Evolutionary conservation across 345 rosid genomes (phyloP), one percentile per base, ranked within the genome.

Genomic region (Eucalyptus cladocalyx): DNA sequence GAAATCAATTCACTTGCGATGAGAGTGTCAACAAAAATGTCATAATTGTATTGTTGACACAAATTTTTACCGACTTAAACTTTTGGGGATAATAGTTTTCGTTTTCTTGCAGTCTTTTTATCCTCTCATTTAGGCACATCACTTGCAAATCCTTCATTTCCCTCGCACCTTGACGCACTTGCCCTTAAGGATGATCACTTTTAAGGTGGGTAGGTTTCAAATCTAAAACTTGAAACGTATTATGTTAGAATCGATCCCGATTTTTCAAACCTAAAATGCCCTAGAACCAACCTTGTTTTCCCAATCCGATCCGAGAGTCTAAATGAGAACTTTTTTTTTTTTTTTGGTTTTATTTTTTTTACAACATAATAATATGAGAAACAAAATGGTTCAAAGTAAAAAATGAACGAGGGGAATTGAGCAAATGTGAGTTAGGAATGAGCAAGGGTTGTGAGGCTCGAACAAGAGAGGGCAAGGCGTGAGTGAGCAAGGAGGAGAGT

Each of bases 161-260:
- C 54, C 54, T 51, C 0, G 8, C 54, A 51, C 21, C 54, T 51
- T 51, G 21, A 6, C 9, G 2, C 4, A 0, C 21, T 0, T 17
- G 4, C 21, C 21, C 54, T 51, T 17, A 17, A 17, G 2, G 21
- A 51, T 51, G 54, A 51, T 51, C 21, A 0, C 54, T 51, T 51
- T 51, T 0, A 1, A 0, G 21, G 9, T 51, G 54, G 21, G 4
- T 6, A 51, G 9, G 4, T 51, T 51, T 51, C 9, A 51, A 51
- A 51, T 51, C 54, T 51, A 0, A 51, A 51, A 51, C 21, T 17
- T 17, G 21, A 0, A 51, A 51, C 2, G 0, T 17, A 51, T 51
- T 51, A 0, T 17, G 21, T 51, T 51, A 51, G 21, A 51, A 51
- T 51, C 54, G 1, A 17, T 51, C 54, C 21, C 4, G 0, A 0